Conservation (phyloP, 192 early-diverging fungal species). For the Linderina pennispora region DNA sequence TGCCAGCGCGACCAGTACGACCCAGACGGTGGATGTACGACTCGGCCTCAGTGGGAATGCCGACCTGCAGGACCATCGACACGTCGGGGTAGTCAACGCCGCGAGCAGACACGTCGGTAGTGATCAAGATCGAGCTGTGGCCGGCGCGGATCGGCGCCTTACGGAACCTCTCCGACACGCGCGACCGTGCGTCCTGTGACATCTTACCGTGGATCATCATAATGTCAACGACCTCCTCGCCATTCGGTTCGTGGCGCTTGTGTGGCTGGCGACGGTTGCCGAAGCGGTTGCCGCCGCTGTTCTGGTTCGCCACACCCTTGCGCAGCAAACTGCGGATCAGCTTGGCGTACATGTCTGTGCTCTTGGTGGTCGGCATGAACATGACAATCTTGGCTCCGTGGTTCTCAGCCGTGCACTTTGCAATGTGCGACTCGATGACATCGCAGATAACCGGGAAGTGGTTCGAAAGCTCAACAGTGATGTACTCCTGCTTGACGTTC, state of each 20-base stretch:
- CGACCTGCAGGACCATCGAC: conserved; percentile 83
- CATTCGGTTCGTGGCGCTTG: neutral
- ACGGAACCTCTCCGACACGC: conserved; percentile 73
- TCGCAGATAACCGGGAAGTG: conserved; percentile 59
- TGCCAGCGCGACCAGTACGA: conserved; percentile 93
- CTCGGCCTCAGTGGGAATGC: conserved; percentile 72
- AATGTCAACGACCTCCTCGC: conserved; percentile 25
- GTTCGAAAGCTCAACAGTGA: conserved; percentile 53
- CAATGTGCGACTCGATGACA: conserved; percentile 57
- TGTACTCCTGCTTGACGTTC: conserved; percentile 74
- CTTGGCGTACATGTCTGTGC: conserved; percentile 22
- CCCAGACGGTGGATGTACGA: conserved; percentile 97
- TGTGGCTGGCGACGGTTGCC: neutral
- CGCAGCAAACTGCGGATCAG: conserved; percentile 14
- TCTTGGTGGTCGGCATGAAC: conserved; percentile 79
- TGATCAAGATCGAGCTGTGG: conserved; percentile 67
- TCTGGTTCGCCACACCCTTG: conserved; percentile 7
- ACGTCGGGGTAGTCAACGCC: conserved; percentile 97
- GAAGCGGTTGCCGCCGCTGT: neutral
- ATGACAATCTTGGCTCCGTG: conserved; percentile 79
- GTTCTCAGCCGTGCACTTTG: conserved; percentile 32
- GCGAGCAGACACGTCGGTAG: conserved; percentile 93
- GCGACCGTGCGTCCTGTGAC: conserved; percentile 62
- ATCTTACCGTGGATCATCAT: conserved; percentile 76
- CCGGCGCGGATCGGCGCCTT: conserved; percentile 25